phyloP scores from a whole-genome alignment of 108 stramenopile genomes.

The Aurantiochytrium sp. region DNA sequence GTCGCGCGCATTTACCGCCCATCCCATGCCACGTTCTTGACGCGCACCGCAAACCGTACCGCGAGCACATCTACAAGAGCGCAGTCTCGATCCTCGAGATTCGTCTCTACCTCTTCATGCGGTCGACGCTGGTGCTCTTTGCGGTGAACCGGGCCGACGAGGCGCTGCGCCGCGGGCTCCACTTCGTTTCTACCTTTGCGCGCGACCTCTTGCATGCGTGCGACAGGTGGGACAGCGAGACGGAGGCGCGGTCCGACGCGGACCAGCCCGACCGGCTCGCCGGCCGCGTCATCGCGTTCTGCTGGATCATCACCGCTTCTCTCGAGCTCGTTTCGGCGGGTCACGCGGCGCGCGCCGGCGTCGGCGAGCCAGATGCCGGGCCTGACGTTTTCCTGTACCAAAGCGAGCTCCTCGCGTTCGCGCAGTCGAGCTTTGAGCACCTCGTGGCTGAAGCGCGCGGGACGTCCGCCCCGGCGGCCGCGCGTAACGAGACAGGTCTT shows the following conservation, averaged over 20 bases:
- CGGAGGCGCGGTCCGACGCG: not conserved
- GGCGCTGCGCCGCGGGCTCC: not conserved
- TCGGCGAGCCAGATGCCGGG: not conserved
- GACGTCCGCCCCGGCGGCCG: not conserved
- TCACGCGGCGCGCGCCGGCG: conserved; percentile 1
- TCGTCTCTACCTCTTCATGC: conserved; percentile 1
- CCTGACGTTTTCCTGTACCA: not conserved
- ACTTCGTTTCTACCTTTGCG: not conserved
- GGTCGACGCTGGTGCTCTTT: not conserved
- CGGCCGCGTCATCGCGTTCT: not conserved
- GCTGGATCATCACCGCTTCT: not conserved
- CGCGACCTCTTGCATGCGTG: not conserved
- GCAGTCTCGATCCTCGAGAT: not conserved
- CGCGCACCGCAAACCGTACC: not conserved
- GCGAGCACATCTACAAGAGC: conserved; percentile 25
- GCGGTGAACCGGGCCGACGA: not conserved
- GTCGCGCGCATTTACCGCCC: not conserved
- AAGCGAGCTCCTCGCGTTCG: not conserved
- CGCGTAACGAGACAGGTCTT: not conserved
- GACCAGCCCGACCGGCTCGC: not conserved
- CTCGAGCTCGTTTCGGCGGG: not conserved
- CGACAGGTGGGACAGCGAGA: not conserved
- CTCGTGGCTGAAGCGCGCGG: not conserved
- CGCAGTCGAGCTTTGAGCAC: not conserved
- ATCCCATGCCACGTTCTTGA: not conserved